Base-by-base conservation (phyloP, 2,329 filamentous ascomycete species). In the Stachybotrys elegans region DNA sequence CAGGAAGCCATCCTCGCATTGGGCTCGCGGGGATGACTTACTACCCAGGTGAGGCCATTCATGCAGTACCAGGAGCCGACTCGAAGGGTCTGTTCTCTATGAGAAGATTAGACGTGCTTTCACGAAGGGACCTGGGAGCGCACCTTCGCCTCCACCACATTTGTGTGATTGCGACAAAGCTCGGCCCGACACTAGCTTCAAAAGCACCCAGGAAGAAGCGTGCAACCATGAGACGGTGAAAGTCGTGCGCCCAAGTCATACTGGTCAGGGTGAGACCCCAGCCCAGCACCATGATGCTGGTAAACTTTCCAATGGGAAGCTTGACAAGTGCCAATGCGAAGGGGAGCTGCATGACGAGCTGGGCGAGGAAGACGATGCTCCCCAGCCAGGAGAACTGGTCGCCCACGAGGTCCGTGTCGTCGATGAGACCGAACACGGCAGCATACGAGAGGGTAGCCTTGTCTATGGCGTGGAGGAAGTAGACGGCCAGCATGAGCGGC, bases 391-490 rank as follows among this genome's bases (percentile, higher is more conserved):
- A 81, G 51, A 67, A 72, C 68, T 84, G 70, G 40, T 78, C 66
- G 14, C 78, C 78, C 8, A 72, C 62, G 2, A 84, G 72, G 32
- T 72, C 57, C 0, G 79, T 74, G 55, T 82, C 76, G 42, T 80
- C 66, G 23, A 79, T 73, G 11, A 85, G 66, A 3, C 80, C 80
- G 51, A 84, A 84, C 11, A 84, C 75, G 0, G 79, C 81, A 3
- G 78, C 78, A 52, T 83, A 84, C 2, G 62, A 66, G 63, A 84
- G 66, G 0, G 78, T 79, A 0, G 78, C 73, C 58, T 84, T 84
- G 63, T 84, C 81, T 6, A 83, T 66, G 11, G 73, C 74, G 50
- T 84, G 81, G 0, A 84, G 68, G 54, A 79, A 83, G 60, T 84
- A 84, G 17, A 82, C 76, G 6, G 70, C 69, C 11, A 83, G 65